Evolutionary conservation across 2,329 filamentous ascomycete genomes (phyloP).

Genomic region (Epicoccum nigrum): DNA sequence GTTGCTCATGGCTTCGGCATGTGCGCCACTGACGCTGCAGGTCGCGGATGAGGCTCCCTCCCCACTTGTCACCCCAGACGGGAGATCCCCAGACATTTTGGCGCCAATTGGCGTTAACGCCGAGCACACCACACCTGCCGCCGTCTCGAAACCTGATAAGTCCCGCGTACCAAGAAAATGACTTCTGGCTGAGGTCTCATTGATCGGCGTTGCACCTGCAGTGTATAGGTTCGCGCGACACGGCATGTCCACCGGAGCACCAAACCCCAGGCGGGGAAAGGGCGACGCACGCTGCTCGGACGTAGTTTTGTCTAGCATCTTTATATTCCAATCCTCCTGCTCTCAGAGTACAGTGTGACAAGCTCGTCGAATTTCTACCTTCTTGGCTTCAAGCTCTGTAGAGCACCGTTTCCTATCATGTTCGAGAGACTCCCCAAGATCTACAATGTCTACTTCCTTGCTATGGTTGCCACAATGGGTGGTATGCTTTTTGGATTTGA

Average conservation of each 20-base stretch:
- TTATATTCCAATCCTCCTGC: neutral
- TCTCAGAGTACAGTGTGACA: neutral
- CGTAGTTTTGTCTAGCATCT: neutral
- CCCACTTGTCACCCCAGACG: conserved; percentile 5
- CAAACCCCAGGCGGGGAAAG: conserved; percentile 4
- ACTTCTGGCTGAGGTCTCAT: neutral
- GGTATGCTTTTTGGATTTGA: conserved; percentile 64
- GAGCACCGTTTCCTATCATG: conserved; percentile 24
- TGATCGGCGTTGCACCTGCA: conserved; percentile 5
- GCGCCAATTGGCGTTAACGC: conserved; percentile 8
- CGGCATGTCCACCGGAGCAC: conserved; percentile 1
- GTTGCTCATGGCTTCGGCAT: conserved; percentile 9
- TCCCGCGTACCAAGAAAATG: neutral
- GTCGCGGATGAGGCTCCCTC: conserved; percentile 8
- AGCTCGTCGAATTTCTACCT: conserved; percentile 1
- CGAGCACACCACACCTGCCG: neutral
- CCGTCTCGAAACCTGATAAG: conserved; percentile 1
- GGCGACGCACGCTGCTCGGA: neutral
- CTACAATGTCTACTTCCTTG: conserved; percentile 62
- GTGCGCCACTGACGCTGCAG: conserved; percentile 16
- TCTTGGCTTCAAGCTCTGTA: conserved; percentile 10
- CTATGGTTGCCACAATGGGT: conserved; percentile 59
- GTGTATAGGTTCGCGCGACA: neutral
- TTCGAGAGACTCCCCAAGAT: conserved; percentile 54
- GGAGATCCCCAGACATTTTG: conserved; percentile 2